Evolutionary conservation across 768 basidiomycete species (phyloP), one percentile per base, ranked within the genome.

Genomic region (Mycena venus): DNA sequence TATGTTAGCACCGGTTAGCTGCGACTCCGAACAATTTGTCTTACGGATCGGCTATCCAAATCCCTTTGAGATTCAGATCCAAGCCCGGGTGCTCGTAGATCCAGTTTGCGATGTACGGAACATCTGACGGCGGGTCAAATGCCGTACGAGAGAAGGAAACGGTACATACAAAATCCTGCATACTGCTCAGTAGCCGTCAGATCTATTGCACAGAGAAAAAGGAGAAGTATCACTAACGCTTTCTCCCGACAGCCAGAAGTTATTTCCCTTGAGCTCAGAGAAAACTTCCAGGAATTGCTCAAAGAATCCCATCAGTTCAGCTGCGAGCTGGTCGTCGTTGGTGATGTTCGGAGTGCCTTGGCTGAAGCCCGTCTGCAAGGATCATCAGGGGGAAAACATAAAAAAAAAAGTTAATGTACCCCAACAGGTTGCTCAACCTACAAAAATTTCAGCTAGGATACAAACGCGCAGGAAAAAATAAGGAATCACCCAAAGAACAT

Each of bases 361-460:
- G 34, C 90, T 92, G 80, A 92, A 94, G 0, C 94, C 94, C 8
- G 93, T 94, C 78, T 88, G 58, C 21, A 49, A 25, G 7, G 36
- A 32, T 27, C 25, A 14, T 4, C 11, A 25, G 23, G 32, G 49
- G 42, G 47, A 47, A 23, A 4, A 23, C 56, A n/a, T n/a, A n/a
- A n/a, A n/a, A n/a, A n/a, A n/a, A n/a, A n/a, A n/a, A n/a, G n/a
- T n/a, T n/a, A 47, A 44, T 38, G 25, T 80, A 86, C 86, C 60
- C 93, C 93, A 40, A 94, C 90, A 12, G 93, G 93, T 77, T 94
- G 93, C 70, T 94, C 93, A 14, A 94, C 75, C 75, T 77, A 34
- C 11, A 47, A 14, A 14, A 58, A 34, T 32, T 63, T 42, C 21
- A 34, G 36, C 4, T 9, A 23, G 25, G 3, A 47, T 34, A 21